Evolutionary conservation across 805 yeast genomes (phyloP), one percentile per base, ranked within the genome.

Genomic region (Suhomyces canberraensis): DNA sequence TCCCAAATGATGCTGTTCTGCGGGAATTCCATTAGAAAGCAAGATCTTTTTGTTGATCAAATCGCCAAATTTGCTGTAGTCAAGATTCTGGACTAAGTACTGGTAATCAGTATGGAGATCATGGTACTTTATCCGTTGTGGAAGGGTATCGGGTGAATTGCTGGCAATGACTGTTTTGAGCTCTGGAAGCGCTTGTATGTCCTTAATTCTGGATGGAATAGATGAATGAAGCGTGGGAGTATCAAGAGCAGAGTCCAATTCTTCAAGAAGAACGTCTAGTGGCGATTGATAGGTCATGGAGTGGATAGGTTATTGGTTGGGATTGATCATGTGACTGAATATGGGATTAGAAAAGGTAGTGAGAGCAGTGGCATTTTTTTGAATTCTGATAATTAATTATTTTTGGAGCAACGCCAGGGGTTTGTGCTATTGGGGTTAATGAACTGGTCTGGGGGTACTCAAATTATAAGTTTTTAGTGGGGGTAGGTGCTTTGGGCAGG

Each of bases 31-130:
- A 19, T 51, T 57, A 7, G 51, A 33, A 6, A 52, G 36, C 16
- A 56, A 44, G 19, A 64, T 44, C 39, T 67, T 60, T 42, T 58
- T 57, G 38, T 52, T 51, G 31, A 59, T 46, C 35, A 60, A 39
- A 22, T 59, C 65, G 21, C 50, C 48, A 15, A 55, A 35, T 21
- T 50, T 41, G 14, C 17, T 29, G 31, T 26, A 26, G 28, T 34
- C 36, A 15, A 44, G 32, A 8, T 41, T 41, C 19, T 35, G 47
- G 9, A 47, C 40, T 8, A 65, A 41, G 31, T 47, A 51, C 39
- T 56, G 60, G 38, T 51, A 60, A 42, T 67, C 72, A 7, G 62
- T 52, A 22, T 42, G 35, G 19, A 66, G 42, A 42, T 68, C 73
- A 19, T 51, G 47, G 35, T 55, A 58, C 43, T 56, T 62, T 34